Percentiles rank a stretch among this genome's conserved stretches.
These are phyloP conservation scores for Dendrocalamus sinicus DNA, from an alignment of 176 grass and related monocot species.

Conservation along the genomic window DNA sequence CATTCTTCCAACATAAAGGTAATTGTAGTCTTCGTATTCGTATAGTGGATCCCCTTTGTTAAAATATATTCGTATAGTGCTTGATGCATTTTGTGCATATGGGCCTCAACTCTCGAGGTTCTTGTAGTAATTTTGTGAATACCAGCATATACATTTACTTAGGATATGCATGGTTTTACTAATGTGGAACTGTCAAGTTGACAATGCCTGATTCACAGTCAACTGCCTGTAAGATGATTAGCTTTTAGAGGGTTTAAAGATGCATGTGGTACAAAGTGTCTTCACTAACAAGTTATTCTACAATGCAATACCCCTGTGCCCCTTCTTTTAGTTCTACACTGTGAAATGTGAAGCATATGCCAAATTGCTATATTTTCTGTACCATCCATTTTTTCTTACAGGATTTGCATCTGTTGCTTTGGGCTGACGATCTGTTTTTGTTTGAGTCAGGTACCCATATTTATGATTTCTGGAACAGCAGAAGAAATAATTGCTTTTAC, in stretches of 20 bases:
- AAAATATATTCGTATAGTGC: background rate
- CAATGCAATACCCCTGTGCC: background rate
- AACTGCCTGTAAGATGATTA: constrained; percentile 8
- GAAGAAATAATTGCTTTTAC: constrained; percentile 65
- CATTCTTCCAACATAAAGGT: constrained; percentile 69
- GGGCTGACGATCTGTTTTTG: background rate
- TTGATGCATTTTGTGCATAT: constrained; percentile 30
- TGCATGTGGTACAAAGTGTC: constrained; percentile 12
- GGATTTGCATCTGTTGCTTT: constrained; percentile 16
- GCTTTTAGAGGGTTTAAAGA: constrained; percentile 16
- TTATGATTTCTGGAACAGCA: constrained; percentile 73
- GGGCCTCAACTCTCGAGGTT: constrained; percentile 4
- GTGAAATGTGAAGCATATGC: constrained; percentile 26
- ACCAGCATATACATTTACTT: background rate
- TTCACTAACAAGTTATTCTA: background rate
- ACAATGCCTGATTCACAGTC: background rate
- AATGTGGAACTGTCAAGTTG: constrained; percentile 33
- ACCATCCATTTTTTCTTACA: background rate
- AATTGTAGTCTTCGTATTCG: constrained; percentile 7
- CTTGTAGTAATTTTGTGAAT: constrained; percentile 10
- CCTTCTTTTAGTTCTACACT: background rate
- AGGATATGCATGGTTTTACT: constrained; percentile 9
- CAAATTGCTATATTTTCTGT: constrained; percentile 18
- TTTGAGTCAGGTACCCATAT: constrained; percentile 74
- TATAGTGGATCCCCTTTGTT: constrained; percentile 5